These are phyloP conservation scores for Meripilus lineatus DNA, from an alignment of 1,284 basidiomycete genomes.

Conservation along the genomic window DNA sequence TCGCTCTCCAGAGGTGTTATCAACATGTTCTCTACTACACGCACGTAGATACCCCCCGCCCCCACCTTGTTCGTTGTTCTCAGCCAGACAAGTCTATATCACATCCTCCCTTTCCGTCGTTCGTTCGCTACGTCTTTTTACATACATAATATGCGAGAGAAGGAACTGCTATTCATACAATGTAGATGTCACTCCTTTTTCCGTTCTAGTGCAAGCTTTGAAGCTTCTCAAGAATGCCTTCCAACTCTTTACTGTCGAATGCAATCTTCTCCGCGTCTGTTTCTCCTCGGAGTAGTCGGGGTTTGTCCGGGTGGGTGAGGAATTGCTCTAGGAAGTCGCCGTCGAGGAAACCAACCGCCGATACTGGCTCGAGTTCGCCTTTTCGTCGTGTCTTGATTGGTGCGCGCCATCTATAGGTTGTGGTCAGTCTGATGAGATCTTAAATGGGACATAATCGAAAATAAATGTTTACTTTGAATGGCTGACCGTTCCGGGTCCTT, in stretches of 20 bases:
- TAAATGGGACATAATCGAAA: no score
- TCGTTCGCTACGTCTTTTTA: not conserved
- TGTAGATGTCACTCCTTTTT: not conserved
- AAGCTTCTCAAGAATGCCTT: conserved; percentile 51
- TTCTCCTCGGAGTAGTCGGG: conserved; percentile 47
- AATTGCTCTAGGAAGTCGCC: conserved; percentile 82
- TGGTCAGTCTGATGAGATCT: not conserved
- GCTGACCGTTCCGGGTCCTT: conserved; percentile 53
- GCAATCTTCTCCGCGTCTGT: conserved; percentile 51
- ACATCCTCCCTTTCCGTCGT: not conserved
- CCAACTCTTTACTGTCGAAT: conserved; percentile 39
- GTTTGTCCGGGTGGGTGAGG: conserved; percentile 36
- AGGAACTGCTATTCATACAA: not conserved
- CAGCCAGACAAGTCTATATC: no score
- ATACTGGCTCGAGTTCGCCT: no score
- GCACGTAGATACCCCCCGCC: no score
- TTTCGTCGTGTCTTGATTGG: no score
- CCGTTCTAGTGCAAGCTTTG: conserved; percentile 57
- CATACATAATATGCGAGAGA: no score
- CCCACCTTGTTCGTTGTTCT: no score
- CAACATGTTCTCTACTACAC: not conserved
- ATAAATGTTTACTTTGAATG: conserved; percentile 56
- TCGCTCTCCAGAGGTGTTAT: not conserved
- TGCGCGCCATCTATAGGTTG: conserved; percentile 54
- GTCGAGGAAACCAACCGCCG: conserved; percentile 79